phyloP scores from a whole-genome alignment of 163 green algal species.

The Chlorella variabilis region DNA sequence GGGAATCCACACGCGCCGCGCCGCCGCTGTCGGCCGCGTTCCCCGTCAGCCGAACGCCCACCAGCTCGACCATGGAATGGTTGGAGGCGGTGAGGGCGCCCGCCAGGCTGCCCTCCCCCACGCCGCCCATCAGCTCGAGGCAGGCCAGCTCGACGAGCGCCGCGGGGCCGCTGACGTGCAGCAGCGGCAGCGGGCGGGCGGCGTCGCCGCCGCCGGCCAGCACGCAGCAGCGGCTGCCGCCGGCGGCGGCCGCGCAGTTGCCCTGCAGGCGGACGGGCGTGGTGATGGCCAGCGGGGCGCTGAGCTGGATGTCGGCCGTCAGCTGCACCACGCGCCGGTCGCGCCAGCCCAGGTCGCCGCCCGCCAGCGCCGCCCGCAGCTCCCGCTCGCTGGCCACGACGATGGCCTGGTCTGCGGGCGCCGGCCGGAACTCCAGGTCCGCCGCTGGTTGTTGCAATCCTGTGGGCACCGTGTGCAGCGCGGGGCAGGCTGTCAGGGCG shows the following conservation, averaged over 20 bases:
- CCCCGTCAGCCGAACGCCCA: neutral
- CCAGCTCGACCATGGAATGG: slow-evolving; percentile 32
- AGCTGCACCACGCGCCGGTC: slow-evolving; percentile 32
- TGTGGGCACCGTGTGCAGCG: no score
- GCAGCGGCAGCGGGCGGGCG: slow-evolving; percentile 3
- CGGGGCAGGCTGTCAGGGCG: no score
- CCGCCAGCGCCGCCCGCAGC: slow-evolving; percentile 35
- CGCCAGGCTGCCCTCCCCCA: slow-evolving; percentile 13
- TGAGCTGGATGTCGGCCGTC: slow-evolving; percentile 18
- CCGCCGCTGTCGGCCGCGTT: slow-evolving; percentile 13
- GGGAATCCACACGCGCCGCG: neutral
- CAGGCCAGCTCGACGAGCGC: slow-evolving; percentile 35
- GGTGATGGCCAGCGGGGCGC: slow-evolving; percentile 11
- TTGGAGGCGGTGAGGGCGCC: slow-evolving; percentile 34
- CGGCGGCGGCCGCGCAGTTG: neutral
- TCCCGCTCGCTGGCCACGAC: slow-evolving; percentile 11
- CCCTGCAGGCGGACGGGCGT: slow-evolving; percentile 28
- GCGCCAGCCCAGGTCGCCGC: slow-evolving; percentile 21
- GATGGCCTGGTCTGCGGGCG: neutral
- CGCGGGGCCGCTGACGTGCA: slow-evolving; percentile 37
- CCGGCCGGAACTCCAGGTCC: neutral
- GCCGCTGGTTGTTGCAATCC: slow-evolving; percentile 9
- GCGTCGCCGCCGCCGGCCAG: neutral
- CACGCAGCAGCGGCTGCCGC: neutral
- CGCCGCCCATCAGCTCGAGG: slow-evolving; percentile 22